Evolutionary conservation across 2,329 filamentous ascomycete species (phyloP), one percentile per base, ranked within the genome.

Genomic region (Neonectria hederae): DNA sequence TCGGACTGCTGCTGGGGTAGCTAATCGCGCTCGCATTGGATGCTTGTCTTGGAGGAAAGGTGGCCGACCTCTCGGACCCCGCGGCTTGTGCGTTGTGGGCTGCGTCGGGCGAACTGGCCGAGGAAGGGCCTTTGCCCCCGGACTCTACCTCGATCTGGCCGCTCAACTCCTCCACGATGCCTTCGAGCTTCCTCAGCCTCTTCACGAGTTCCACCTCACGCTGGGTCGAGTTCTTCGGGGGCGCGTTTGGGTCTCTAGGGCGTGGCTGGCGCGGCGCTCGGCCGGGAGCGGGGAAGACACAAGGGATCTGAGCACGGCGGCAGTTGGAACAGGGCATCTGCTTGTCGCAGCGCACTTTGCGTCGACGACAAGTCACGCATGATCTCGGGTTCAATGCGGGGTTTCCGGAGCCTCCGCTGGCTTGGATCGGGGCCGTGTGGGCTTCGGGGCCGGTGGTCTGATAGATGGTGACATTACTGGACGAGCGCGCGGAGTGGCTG

Each of bases 341-440:
- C 81, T 93, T 93, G 81, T 94, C 90, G 83, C 91, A 94, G 73
- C 90, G 90, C 59, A 94, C 91, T 77, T 92, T 91, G 66, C 89
- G 82, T 48, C 83, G 81, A 11, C 83, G 79, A 65, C 83, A 85
- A 42, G 82, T 84, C 19, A 85, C 82, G 69, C 83, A 84, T 65
- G 82, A 84, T 65, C 83, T 78, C 30, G 83, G 83, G 65, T 84
- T 84, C 51, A 84, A 63, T 40, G 76, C 77, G 7, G 79, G 77
- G 22, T 69, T 57, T n/a, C 73, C 74, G 43, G 74, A 75, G 65
- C 76, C 74, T 40, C 77, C 77, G n/a, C 77, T 68, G 28, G 77
- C 70, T 60, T 74, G 59, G 58, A 80, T 78, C 60, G 79, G 78
- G 49, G 72, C 68, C 32, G 76, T 76, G 65, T 79, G 75, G 59